A percentile compares a stretch with the other conserved stretches of the same genome.
Evolutionary conservation across 441 rosid species (phyloP).

Genomic region (Corymbia calophylla): DNA sequence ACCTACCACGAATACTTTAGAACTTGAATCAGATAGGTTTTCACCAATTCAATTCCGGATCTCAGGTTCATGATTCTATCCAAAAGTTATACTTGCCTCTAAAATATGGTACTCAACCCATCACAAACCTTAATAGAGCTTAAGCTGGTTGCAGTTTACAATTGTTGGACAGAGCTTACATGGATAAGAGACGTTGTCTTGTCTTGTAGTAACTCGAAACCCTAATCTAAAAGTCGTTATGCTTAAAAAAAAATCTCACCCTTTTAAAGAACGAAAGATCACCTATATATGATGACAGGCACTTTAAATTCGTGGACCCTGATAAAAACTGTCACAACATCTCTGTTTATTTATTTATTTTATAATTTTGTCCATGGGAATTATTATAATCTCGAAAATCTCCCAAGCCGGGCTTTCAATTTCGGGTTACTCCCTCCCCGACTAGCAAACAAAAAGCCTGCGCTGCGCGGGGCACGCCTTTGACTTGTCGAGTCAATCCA

Average conservation of each 20-base stretch:
- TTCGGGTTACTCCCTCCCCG: not conserved
- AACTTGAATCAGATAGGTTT: no score
- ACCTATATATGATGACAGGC: not conserved
- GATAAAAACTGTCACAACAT: not conserved
- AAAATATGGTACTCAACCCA: no score
- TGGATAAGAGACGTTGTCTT: no score
- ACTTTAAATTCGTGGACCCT: not conserved
- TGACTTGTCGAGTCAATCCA: not conserved
- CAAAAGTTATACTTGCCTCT: no score
- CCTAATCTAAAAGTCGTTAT: not conserved
- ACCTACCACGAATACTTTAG: no score
- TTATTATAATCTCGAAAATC: not conserved
- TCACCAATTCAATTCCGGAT: no score
- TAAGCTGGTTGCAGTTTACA: not conserved
- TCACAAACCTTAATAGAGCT: not conserved
- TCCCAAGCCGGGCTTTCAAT: not conserved
- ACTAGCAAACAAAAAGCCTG: not conserved
- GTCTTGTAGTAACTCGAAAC: not conserved
- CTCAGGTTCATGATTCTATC: no score
- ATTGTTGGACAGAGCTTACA: accelerated
- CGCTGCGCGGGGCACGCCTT: not conserved
- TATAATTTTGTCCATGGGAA: not conserved
- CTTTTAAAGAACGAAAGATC: not conserved
- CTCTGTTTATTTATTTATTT: not conserved
- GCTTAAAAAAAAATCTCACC: not conserved